These are phyloP conservation scores for Globisporangium solare DNA, from an alignment of 352 stramenopile genomes.

Conservation along the genomic window DNA sequence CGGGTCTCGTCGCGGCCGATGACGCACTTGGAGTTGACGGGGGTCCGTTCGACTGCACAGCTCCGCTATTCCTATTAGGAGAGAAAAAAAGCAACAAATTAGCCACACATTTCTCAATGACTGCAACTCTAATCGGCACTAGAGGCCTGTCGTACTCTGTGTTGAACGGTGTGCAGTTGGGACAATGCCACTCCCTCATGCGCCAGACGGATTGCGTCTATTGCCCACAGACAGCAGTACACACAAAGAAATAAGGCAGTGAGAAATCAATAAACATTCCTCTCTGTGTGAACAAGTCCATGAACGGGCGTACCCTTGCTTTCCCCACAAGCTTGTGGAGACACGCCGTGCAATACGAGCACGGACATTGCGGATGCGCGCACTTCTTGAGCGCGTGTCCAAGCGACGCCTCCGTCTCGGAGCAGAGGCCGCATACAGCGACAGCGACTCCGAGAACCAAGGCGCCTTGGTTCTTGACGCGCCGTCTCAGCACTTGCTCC, in stretches of 20 bases:
- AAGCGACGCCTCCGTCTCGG: constrained; percentile 10
- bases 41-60: not conserved
- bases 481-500: constrained; percentile 40
- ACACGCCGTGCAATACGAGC: constrained; percentile 52
- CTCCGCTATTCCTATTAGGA: not conserved
- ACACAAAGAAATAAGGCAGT: not conserved
- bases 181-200: constrained; percentile 55
- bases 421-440: constrained; percentile 47
- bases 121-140: too few species aligned
- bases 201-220: constrained; percentile 48
- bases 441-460: constrained; percentile 11
- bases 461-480: constrained; percentile 15
- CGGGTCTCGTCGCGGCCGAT: not conserved
- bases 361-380: constrained; percentile 24
- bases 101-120: not conserved
- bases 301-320: constrained; percentile 23
- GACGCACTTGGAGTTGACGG: too few species aligned
- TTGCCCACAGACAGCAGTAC: not conserved
- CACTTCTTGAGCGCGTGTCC: constrained; percentile 5
- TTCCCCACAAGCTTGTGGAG: constrained; percentile 61
- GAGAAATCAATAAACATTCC: not conserved
- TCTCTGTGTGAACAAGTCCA: not conserved
- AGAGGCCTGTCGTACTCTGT: not conserved
- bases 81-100: not conserved
- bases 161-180: constrained; percentile 44